A percentile compares a stretch with the other conserved stretches of the same genome.
Conservation (phyloP, 305 asterid genomes). For the Nicotiana rustica region DNA sequence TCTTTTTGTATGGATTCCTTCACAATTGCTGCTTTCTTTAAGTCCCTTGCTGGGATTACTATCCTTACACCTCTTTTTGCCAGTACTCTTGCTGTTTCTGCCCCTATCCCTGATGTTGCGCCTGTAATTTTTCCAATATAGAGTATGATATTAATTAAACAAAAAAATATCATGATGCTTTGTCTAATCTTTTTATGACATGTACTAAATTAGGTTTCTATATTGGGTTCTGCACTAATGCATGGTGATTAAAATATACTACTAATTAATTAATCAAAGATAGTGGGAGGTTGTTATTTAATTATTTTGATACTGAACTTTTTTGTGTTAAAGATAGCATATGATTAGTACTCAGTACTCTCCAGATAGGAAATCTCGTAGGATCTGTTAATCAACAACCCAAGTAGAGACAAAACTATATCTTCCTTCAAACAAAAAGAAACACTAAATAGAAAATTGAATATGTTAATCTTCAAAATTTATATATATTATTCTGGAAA, state of each 20-base stretch:
- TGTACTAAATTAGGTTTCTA: slow-evolving; percentile 10
- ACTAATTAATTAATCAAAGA: neutral
- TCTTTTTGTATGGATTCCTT: slow-evolving; percentile 67
- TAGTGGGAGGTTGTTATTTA: slow-evolving; percentile 19
- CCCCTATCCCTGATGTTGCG: slow-evolving; percentile 94
- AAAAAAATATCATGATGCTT: slow-evolving; percentile 24
- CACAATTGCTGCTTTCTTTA: slow-evolving; percentile 70
- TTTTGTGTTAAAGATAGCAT: slow-evolving; percentile 10
- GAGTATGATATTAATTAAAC: neutral
- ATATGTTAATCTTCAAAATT: neutral
- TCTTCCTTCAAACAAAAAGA: slow-evolving; percentile 44
- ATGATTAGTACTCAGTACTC: slow-evolving; percentile 40
- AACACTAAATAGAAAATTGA: slow-evolving; percentile 11
- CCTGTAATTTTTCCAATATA: slow-evolving; percentile 48
- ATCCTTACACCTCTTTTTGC: slow-evolving; percentile 85
- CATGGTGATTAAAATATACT: slow-evolving; percentile 25
- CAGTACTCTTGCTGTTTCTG: slow-evolving; percentile 87
- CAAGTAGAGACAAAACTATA: slow-evolving; percentile 51
- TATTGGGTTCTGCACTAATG: slow-evolving; percentile 30
- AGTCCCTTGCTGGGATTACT: slow-evolving; percentile 81
- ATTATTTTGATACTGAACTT: slow-evolving; percentile 9
- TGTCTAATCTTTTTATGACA: slow-evolving; percentile 37
- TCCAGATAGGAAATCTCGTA: slow-evolving; percentile 31
- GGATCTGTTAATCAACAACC: slow-evolving; percentile 27
- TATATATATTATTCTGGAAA: neutral